Base-by-base conservation (phyloP, 2,329 filamentous ascomycete species). In the Phyllosticta capitalensis region DNA sequence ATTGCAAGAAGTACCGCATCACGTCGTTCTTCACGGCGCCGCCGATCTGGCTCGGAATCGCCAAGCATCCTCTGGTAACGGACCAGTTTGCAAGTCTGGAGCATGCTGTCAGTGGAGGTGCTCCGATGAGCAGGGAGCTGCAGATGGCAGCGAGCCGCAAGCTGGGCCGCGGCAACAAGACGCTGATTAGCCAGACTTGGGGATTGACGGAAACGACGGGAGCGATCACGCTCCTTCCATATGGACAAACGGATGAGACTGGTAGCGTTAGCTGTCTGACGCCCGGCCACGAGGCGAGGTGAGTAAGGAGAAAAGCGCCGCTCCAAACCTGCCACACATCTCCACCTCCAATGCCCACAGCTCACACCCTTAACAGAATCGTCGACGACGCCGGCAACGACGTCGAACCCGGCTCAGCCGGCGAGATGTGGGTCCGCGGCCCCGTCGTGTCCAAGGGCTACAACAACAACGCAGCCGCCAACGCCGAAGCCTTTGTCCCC, bases 11-110 rank as follows among this genome's bases (percentile, higher is more conserved):
- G 54, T 79, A 81, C 65, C 68, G 70, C 10, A 76, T 84, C 62
- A 84, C 81, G 0, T 72, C 68, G 55, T 79, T 85, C 67, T 82
- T 83, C 67, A 81, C 78, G 5, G 83, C 86, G 1, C 84, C 84
- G 9, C 82, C 83, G 1, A 82, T 87, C 58, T 84, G 76, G 64
- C 75, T 85, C 14, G 75, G 79, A 17, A 81, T 87, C 60, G 79
- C 81, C 6, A 85, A 85, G 68, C 75, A 74, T 30, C 76, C 81
- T 0, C 68, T 75, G 0, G 82, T 84, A 1, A 81, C 71, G 9
- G 78, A 83, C 56, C 56, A 59, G 24, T 81, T 86, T 61, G 75
- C 75, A 28, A 69, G 69, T 0, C 68, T 85, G 22, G 69, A 77
- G 28, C 67, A 75, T 1, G 82, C 80, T 0, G 67, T 78, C 0